phyloP scores from a whole-genome alignment of 306 rosid species.

The Trichosanthes cucumerina region DNA sequence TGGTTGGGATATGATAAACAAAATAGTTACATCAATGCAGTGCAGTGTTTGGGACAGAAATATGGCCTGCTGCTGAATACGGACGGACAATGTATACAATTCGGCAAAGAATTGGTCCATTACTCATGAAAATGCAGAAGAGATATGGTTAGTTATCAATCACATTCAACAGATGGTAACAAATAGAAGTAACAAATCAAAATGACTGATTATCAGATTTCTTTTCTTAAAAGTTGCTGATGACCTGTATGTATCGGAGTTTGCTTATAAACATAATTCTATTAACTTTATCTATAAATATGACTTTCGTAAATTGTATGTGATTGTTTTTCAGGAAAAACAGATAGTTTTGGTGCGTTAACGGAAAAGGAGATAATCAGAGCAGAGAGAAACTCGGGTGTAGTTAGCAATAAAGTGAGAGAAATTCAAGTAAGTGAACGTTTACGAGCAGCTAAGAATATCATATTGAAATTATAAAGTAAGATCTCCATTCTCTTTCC shows the following conservation, averaged over 20 bases:
- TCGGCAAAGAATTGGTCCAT: constrained; percentile 83
- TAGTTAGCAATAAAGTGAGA: constrained; percentile 75
- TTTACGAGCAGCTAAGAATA: not conserved
- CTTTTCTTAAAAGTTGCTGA: not conserved
- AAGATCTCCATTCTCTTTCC: not conserved
- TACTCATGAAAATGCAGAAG: constrained; percentile 82
- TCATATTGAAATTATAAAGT: not conserved
- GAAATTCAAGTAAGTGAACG: constrained; percentile 79
- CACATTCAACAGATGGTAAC: not conserved
- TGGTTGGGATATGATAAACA: constrained; percentile 22
- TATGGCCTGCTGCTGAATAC: constrained; percentile 97
- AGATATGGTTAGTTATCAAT: constrained; percentile 58
- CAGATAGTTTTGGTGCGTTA: constrained; percentile 40
- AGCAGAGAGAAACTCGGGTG: constrained; percentile 92
- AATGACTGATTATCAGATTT: not conserved
- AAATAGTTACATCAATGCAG: constrained; percentile 41
- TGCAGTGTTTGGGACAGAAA: constrained; percentile 95
- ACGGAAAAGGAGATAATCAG: constrained; percentile 89
- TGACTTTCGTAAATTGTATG: not conserved
- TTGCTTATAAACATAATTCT: not conserved
- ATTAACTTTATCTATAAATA: constrained; percentile 5
- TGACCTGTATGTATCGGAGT: not conserved
- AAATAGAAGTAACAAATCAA: not conserved
- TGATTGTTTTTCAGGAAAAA: constrained; percentile 44
- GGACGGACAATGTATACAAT: constrained; percentile 99